A percentile compares a stretch with the other conserved stretches of the same genome.
Conservation (phyloP, 805 yeast species). For the Myxozyma neglecta region DNA sequence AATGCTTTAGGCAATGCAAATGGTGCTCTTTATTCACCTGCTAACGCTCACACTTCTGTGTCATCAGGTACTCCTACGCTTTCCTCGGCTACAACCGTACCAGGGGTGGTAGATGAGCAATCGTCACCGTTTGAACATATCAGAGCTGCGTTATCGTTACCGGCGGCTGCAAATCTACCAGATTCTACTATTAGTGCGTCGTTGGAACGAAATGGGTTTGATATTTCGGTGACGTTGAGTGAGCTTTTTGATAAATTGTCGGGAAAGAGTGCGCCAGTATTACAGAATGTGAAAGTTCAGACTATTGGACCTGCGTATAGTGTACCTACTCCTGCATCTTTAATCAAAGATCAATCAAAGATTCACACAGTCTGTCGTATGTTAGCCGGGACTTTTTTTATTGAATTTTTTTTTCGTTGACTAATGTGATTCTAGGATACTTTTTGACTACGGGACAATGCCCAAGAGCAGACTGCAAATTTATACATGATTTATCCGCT, state of each 20-base stretch:
- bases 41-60: background rate
- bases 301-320: constrained; percentile 29
- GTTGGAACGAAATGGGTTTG: constrained; percentile 24
- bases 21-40: constrained; percentile 1
- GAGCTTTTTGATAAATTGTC: constrained; percentile 17
- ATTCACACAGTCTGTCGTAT: constrained; percentile 28
- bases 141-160: constrained; percentile 16
- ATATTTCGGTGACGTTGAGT: constrained; percentile 15
- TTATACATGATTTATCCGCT: constrained; percentile 48
- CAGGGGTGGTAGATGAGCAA: background rate
- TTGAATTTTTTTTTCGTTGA: too few relatives aligned
- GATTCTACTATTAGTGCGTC: constrained; percentile 13
- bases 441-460: constrained; percentile 47
- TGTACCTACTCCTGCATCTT: background rate
- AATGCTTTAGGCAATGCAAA: background rate
- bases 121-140: constrained; percentile 29
- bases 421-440: constrained; percentile 36
- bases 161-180: constrained; percentile 8
- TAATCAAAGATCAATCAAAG: constrained; percentile 19
- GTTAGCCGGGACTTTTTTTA: background rate
- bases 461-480: constrained; percentile 48
- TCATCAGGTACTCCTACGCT: constrained; percentile 1
- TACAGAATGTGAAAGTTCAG: constrained; percentile 18
- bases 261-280: background rate
- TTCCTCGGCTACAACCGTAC: background rate